Evolutionary conservation across 306 rosid genomes (phyloP).

Genomic region (Prunus campanulata): DNA sequence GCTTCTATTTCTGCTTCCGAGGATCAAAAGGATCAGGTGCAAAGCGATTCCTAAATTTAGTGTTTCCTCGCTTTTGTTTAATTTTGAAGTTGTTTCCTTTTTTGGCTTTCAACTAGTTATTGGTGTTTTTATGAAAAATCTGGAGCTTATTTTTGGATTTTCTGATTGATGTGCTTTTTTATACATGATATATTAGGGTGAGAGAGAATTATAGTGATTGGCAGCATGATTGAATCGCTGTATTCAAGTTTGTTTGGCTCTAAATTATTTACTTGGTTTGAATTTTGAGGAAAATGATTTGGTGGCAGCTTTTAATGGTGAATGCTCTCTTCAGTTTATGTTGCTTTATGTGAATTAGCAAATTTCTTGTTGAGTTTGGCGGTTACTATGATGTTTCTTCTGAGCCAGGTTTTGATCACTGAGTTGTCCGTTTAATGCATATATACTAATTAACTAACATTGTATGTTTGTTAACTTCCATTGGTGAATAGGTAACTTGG

Average conservation of each 20-base stretch:
- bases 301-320: background rate
- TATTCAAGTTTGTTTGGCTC: background rate
- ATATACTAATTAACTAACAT: background rate
- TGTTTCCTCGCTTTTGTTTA: background rate
- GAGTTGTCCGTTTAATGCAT: background rate
- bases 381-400: background rate
- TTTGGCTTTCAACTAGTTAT: background rate
- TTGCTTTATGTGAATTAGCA: background rate
- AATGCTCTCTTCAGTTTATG: background rate
- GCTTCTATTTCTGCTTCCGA: slow-evolving; percentile 68
- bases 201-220: background rate
- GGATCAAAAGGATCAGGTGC: slow-evolving; percentile 84
- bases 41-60: background rate
- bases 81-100: background rate
- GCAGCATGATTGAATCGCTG: background rate
- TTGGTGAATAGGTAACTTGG: slow-evolving; percentile 74
- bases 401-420: background rate
- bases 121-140: background rate
- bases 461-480: background rate
- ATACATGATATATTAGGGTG: background rate
- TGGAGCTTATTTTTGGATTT: slow-evolving; percentile 2
- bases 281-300: background rate
- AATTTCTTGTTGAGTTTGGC: background rate
- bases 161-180: background rate
- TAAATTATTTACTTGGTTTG: background rate